A percentile compares a stretch with the other conserved stretches of the same genome.
phyloP scores from a whole-genome alignment of 805 yeast genomes.

The Blastobotrys mokoenaii region DNA sequence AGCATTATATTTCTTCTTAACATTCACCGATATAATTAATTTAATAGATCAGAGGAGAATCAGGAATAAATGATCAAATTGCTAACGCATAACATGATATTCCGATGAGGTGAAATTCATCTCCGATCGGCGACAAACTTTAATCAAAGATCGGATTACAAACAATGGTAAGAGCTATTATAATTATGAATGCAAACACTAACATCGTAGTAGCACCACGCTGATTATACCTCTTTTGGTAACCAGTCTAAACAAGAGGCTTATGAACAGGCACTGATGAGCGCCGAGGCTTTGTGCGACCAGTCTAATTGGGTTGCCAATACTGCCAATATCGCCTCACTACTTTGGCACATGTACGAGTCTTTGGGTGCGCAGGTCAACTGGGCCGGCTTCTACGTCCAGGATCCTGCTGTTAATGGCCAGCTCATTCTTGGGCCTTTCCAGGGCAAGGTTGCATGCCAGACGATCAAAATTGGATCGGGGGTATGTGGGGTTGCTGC shows the following conservation, averaged over 20 bases:
- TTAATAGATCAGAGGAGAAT: too few relatives aligned
- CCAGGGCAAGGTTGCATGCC: conserved; percentile 96
- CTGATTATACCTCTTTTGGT: conserved; percentile 57
- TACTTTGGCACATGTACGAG: conserved; percentile 82
- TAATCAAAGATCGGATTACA: too few relatives aligned
- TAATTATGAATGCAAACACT: not conserved
- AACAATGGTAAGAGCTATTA: too few relatives aligned
- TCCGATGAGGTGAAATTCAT: too few relatives aligned
- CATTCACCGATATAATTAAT: too few relatives aligned
- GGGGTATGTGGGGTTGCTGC: conserved; percentile 96
- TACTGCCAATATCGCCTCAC: conserved; percentile 74
- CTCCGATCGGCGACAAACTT: too few relatives aligned
- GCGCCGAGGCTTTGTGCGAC: conserved; percentile 57
- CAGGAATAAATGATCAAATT: too few relatives aligned
- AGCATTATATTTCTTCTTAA: too few relatives aligned
- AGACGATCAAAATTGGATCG: conserved; percentile 60
- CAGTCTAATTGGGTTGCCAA: conserved; percentile 85
- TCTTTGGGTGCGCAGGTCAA: conserved; percentile 52
- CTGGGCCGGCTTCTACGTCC: conserved; percentile 90
- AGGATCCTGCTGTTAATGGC: conserved; percentile 30
- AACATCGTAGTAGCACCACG: conserved; percentile 38
- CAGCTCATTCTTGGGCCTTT: conserved; percentile 81
- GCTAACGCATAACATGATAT: too few relatives aligned
- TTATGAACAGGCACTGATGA: conserved; percentile 47
- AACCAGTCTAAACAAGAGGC: conserved; percentile 36